Base-by-base conservation (phyloP, 2,329 filamentous ascomycete species). In the Ophiostoma sp. region DNA sequence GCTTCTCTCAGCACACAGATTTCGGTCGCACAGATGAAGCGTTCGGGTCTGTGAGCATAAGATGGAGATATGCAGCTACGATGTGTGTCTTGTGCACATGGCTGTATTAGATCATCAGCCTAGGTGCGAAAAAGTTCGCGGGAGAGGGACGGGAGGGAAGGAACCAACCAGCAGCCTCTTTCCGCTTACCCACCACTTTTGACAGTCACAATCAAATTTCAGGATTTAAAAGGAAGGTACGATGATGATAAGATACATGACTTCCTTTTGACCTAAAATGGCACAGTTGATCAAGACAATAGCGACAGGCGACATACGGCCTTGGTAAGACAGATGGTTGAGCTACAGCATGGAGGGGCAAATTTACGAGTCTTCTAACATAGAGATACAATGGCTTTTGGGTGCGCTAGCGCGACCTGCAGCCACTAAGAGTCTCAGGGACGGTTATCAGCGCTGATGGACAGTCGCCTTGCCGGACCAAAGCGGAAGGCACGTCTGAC, bases 391-490 rank as follows among this genome's bases (percentile, higher is more conserved):
- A n/a, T 58, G 5, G 27, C 55, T 36, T 18, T 4, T 60, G 55
- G 55, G 55, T 60, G 55, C 55, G 55, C 55, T 60, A 60, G 27
- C 55, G 27, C 16, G 18, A 18, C 52, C 27, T 58, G 52, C 52
- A 58, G 52, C 52, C 52, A 27, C 52, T 58, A 58, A 5, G 52
- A 58, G 27, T 58, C 52, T 58, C 52, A 58, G 52, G 52, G 27
- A 60, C 55, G 52, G n/a, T 38, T 18, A 9, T 27, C 27, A 27
- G 27, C 27, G 27, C 27, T 27, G 27, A 27, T 27, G 27, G 27
- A 27, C 27, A 27, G 2, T 27, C 12, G 14, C 49, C 27, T 5
- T 55, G 11, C 49, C 49, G 49, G 49, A 55, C 49, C 49, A 55
- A 55, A 9, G 27, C 49, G 49, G 49, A 55, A 55, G 49, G 49